phyloP scores from a whole-genome alignment of 2,329 filamentous ascomycete species.

The Scedosporium dehoogii region DNA sequence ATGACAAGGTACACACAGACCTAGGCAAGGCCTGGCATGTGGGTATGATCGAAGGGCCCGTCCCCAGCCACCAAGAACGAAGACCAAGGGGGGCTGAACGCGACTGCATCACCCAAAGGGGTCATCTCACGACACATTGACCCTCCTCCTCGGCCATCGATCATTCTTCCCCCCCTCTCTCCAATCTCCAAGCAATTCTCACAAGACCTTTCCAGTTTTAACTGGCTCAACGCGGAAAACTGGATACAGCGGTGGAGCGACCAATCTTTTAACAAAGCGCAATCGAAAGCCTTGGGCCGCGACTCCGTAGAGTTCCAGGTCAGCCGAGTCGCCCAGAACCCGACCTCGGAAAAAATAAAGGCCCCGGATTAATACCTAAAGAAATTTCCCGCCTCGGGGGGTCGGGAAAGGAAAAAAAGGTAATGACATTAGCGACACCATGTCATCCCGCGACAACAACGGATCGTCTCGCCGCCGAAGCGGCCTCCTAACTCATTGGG shows the following conservation, averaged over 20 bases:
- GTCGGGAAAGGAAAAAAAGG: neutral
- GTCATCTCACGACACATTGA: neutral
- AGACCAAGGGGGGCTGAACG: conserved; percentile 18
- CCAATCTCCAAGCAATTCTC: neutral
- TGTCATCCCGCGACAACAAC: conserved; percentile 54
- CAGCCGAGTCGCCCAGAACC: neutral
- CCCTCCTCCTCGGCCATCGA: neutral
- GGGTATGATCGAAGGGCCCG: conserved; percentile 9
- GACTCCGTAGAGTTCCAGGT: neutral
- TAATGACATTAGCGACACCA: conserved; percentile 16
- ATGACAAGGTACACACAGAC: conserved; percentile 12
- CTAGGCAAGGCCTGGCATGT: conserved; percentile 11
- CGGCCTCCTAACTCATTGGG: conserved; percentile 70
- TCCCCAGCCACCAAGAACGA: conserved; percentile 20
- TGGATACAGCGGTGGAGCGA: neutral
- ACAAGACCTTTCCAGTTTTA: neutral
- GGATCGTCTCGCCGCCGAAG: conserved; percentile 49
- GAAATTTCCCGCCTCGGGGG: neutral
- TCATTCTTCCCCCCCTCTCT: neutral
- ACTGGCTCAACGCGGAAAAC: neutral
- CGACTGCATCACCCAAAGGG: conserved; percentile 28
- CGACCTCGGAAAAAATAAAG: neutral
- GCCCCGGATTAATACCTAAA: neutral
- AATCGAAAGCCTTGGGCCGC: neutral
- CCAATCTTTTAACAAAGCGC: no score